Evolutionary conservation across 2,329 filamentous ascomycete genomes (phyloP).

Genomic region (Phialophora macrospora): DNA sequence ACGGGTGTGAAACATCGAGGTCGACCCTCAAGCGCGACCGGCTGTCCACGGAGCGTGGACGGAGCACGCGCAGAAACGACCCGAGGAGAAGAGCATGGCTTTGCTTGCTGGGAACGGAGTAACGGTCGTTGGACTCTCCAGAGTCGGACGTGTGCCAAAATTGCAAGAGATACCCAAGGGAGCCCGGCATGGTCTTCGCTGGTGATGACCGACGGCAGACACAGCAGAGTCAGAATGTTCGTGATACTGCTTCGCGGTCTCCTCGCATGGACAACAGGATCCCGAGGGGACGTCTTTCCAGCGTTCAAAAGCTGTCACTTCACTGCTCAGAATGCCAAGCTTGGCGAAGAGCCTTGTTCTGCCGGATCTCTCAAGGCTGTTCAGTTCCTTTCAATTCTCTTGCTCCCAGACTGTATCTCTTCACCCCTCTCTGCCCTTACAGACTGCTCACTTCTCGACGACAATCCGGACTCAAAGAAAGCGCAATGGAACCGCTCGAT

Average conservation of each 20-base stretch:
- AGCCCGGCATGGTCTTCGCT: neutral
- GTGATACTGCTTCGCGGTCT: neutral
- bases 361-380: neutral
- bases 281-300: neutral
- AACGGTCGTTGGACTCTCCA: neutral
- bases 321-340: neutral
- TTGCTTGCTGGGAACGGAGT: neutral
- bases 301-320: neutral
- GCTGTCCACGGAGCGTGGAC: neutral
- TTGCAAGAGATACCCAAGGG: neutral
- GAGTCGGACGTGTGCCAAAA: neutral
- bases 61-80: neutral
- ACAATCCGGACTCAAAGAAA: neutral
- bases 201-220: neutral
- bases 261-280: neutral
- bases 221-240: neutral
- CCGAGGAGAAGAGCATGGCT: neutral
- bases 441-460: neutral
- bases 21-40: neutral
- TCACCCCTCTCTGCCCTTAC: neutral
- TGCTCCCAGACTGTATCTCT: neutral
- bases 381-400: neutral
- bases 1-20: neutral
- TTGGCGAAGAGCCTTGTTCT: neutral
- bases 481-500: neutral